Evolutionary conservation across 352 stramenopile genomes (phyloP).

Genomic region (Peronospora destructor): DNA sequence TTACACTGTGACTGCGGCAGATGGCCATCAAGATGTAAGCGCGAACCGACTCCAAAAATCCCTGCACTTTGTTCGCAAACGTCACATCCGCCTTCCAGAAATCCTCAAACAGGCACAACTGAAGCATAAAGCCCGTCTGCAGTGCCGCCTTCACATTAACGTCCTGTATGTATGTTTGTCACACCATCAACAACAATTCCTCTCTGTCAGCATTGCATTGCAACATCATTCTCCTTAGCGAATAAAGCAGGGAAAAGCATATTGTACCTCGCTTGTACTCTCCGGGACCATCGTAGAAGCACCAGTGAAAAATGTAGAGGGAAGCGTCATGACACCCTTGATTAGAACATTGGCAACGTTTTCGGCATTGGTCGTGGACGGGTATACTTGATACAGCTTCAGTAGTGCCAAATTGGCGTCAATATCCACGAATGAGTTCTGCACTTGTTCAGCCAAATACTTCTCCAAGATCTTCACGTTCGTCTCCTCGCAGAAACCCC

Average conservation of each 20-base stretch:
- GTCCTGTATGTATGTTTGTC: conserved; percentile 42
- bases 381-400: conserved; percentile 80
- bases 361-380: conserved; percentile 40
- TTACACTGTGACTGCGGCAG: conserved; percentile 62
- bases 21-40: conserved; percentile 71
- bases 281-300: conserved; percentile 63
- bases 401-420: conserved; percentile 76
- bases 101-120: conserved; percentile 76
- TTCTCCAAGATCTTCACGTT: conserved; percentile 48
- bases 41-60: conserved; percentile 67
- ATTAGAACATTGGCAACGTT: conserved; percentile 61
- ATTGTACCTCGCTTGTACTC: conserved; percentile 52
- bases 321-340: conserved; percentile 61
- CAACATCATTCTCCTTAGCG: not conserved
- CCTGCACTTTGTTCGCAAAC: conserved; percentile 53
- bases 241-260: not conserved
- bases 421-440: conserved; percentile 50
- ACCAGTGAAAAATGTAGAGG: conserved; percentile 74
- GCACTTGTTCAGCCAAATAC: conserved; percentile 74
- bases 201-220: conserved; percentile 4
- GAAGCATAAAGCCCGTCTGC: conserved; percentile 54
- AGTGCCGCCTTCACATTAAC: conserved; percentile 50
- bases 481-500: conserved; percentile 41
- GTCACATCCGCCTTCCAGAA: conserved; percentile 70
- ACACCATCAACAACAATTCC: conserved; percentile 4